Evolutionary conservation across 352 stramenopile genomes (phyloP).

Genomic region (Phytophthora macrochlamydospora): DNA sequence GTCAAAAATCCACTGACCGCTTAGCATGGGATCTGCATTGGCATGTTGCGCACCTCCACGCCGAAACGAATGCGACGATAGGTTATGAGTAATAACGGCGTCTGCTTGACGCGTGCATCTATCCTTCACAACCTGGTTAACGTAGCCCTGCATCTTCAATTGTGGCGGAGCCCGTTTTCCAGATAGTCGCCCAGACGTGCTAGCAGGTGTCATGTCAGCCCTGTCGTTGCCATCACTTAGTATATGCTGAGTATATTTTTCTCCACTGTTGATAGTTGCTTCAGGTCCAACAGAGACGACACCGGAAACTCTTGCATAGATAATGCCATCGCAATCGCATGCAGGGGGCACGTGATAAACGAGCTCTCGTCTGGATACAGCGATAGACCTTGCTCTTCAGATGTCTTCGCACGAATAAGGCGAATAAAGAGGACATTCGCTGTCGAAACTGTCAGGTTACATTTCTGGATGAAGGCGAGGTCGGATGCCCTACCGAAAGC

Average conservation of each 20-base stretch:
- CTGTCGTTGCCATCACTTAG: background rate
- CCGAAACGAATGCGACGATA: conserved; percentile 19
- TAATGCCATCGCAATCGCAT: conserved; percentile 15
- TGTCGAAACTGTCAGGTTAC: conserved; percentile 11
- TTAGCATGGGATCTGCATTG: background rate
- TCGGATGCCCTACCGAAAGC: conserved; percentile 16
- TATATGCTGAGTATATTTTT: too few relatives aligned
- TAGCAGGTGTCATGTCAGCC: background rate
- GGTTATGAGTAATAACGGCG: background rate
- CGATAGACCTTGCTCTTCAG: conserved; percentile 26
- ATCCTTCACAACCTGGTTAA: background rate
- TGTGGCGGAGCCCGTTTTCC: background rate
- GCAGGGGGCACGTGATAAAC: conserved; percentile 23
- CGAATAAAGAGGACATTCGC: conserved; percentile 17
- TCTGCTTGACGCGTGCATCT: background rate
- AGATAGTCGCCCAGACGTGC: background rate
- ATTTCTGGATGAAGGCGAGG: conserved; percentile 15
- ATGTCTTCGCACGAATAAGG: conserved; percentile 34
- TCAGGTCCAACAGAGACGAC: background rate
- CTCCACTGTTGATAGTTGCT: too few relatives aligned
- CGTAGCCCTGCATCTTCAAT: background rate
- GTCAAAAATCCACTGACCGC: conserved; percentile 4
- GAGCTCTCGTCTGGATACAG: conserved; percentile 23
- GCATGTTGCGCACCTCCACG: conserved; percentile 11
- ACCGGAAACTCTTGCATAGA: conserved; percentile 6